Evolutionary conservation across 805 yeast genomes (phyloP), one percentile per base, ranked within the genome.

Genomic region (Lipomyces kockii): DNA sequence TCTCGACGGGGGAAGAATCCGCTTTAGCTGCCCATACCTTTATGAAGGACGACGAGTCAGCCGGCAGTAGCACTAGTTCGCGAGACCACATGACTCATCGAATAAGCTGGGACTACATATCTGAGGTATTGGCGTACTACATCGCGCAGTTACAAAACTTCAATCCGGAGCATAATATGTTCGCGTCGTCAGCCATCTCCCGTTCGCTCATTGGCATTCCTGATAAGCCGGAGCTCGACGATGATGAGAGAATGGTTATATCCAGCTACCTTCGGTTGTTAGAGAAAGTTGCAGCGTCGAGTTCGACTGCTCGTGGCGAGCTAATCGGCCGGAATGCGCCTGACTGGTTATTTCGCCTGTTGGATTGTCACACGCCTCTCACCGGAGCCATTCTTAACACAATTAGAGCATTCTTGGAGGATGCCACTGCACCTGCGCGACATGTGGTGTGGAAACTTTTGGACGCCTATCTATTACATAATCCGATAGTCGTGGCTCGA

Each of bases 221-320:
- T 8, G 76, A 82, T 59, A 83, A 82, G 43, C 83, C 83, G 11
- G 91, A 89, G 61, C 80, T 92, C 39, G 89, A 90, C 46, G 97
- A 91, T 71, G 97, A 92, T 75, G 89, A 93, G 0, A 79, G 91
- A 7, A 83, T 91, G 7, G 87, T 90, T 62, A 80, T 92, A 6
- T 84, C 93, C 0, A 90, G 97, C 0, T 87, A 90, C 72, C 80
- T 92, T 66, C 87, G 90, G 32, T 79, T 95, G 60, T 80, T 92
- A 1, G 81, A 84, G 8, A 83, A 84, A 62, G 85, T 87, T 35
- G 82, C 88, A 1, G 74, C 75, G 3, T 79, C 84, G 71, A 80
- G 83, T 68, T 14, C 61, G 0, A 72, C 69, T 1, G 81, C 82
- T 0, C 74, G 81, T 53, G 71, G 63, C 1, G 65, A 72, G 32